Conservation (phyloP, 2,329 filamentous ascomycete species). For the Pseudocercospora eumusae region DNA sequence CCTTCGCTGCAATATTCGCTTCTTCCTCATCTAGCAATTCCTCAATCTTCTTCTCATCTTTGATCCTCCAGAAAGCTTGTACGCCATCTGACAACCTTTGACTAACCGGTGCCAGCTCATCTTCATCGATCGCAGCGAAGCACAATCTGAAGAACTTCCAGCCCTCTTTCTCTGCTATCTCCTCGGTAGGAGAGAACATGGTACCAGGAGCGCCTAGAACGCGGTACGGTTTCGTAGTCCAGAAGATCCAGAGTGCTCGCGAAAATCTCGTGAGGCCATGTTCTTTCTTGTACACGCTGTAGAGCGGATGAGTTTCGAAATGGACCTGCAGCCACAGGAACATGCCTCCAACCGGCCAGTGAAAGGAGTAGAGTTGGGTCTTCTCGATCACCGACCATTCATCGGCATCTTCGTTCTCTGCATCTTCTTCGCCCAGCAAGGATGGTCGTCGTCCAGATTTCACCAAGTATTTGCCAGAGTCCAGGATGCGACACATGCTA, state of each 20-base stretch:
- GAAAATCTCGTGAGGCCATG: conserved; percentile 57
- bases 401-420: conserved; percentile 43
- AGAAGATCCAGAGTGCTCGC: conserved; percentile 68
- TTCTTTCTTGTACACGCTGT: conserved; percentile 49
- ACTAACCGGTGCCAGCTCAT: conserved; percentile 64
- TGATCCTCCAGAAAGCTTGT: conserved; percentile 75
- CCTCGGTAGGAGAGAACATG: conserved; percentile 70
- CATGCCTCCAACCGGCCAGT: conserved; percentile 85
- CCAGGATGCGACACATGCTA: conserved; percentile 72
- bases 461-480: conserved; percentile 65
- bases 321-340: conserved; percentile 80
- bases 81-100: conserved; percentile 68
- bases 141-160: conserved; percentile 77
- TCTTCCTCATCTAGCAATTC: conserved; percentile 54
- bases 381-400: conserved; percentile 78
- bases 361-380: conserved; percentile 71
- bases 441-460: conserved; percentile 57
- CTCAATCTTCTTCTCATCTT: conserved; percentile 66
- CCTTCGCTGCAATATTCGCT: conserved; percentile 5
- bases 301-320: conserved; percentile 73
- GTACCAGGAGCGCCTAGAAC: conserved; percentile 70
- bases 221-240: conserved; percentile 68
- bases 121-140: conserved; percentile 79
- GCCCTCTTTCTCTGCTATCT: conserved; percentile 59
- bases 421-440: conserved; percentile 32